Evolutionary conservation across 1,284 basidiomycete species (phyloP).

Genomic region (Pulchroboletus neoregius): DNA sequence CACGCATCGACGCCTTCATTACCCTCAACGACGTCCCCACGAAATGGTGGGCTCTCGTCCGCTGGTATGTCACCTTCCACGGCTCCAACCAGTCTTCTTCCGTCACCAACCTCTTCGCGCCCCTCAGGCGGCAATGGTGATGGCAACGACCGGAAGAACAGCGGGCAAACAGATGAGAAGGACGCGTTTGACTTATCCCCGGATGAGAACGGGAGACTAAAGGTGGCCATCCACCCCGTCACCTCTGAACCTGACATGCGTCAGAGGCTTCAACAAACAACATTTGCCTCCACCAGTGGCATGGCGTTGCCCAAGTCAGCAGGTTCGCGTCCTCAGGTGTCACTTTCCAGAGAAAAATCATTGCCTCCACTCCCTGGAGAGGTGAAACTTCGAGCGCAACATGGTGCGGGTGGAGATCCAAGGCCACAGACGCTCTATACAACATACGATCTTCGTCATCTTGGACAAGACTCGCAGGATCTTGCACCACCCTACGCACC

Average conservation of each 20-base stretch:
- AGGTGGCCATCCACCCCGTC: constrained; percentile 44
- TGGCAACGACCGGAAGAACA: constrained; percentile 41
- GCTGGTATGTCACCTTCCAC: constrained; percentile 65
- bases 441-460: constrained; percentile 51
- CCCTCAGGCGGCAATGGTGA: constrained; percentile 56
- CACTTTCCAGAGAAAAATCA: constrained; percentile 62
- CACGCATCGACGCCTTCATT: constrained; percentile 68
- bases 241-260: constrained; percentile 61
- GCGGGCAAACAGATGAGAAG: constrained; percentile 39
- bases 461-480: constrained; percentile 40
- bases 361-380: constrained; percentile 72
- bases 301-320: constrained; percentile 32
- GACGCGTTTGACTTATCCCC: constrained; percentile 28
- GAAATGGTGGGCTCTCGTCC: constrained; percentile 44
- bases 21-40: constrained; percentile 54
- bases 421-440: constrained; percentile 67
- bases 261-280: constrained; percentile 38
- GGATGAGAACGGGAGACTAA: constrained; percentile 35
- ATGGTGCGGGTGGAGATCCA: constrained; percentile 36
- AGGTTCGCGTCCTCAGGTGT: constrained; percentile 32
- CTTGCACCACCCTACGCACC: constrained; percentile 60
- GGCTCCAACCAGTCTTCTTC: constrained; percentile 66
- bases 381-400: constrained; percentile 39
- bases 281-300: constrained; percentile 30
- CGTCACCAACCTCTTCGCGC: constrained; percentile 68